Conservation (phyloP, 352 stramenopile genomes). For the Phytophthora quininea region DNA sequence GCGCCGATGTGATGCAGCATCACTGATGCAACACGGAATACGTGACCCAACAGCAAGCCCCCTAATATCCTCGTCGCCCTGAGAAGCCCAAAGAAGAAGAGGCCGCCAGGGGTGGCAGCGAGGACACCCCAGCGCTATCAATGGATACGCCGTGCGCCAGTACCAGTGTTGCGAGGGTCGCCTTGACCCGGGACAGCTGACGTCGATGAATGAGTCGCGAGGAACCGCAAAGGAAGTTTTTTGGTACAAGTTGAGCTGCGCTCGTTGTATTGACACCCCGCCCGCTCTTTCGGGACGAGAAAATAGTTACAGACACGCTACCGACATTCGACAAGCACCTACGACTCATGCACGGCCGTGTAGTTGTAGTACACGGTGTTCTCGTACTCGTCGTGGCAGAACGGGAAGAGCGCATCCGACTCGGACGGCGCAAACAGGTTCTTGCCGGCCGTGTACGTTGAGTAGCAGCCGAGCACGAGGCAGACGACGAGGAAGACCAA, state of each 20-base stretch:
- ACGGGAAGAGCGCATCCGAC: constrained; percentile 51
- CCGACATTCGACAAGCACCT: neutral
- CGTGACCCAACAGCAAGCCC: neutral
- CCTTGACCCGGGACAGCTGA: too few relatives aligned
- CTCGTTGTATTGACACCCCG: constrained; percentile 1
- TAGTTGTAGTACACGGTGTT: constrained; percentile 38
- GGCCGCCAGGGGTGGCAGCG: too few relatives aligned
- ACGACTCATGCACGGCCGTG: constrained; percentile 14
- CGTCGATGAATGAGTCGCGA: too few relatives aligned
- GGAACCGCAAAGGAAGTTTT: neutral
- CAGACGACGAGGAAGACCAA: constrained; percentile 46
- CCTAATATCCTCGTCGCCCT: too few relatives aligned
- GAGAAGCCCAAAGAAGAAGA: too few relatives aligned
- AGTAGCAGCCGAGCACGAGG: constrained; percentile 51
- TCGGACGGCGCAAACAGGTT: constrained; percentile 43
- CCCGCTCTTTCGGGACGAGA: neutral
- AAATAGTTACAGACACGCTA: neutral
- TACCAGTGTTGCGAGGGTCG: too few relatives aligned
- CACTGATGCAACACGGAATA: neutral
- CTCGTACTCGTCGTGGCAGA: constrained; percentile 55
- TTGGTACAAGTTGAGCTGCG: neutral
- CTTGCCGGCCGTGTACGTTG: constrained; percentile 52
- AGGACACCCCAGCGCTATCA: too few relatives aligned
- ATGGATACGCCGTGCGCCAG: too few relatives aligned
- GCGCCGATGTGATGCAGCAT: neutral